Evolutionary conservation across 2,329 filamentous ascomycete species (phyloP), one percentile per base, ranked within the genome.

Genomic region (Aspergillus fijiensis): DNA sequence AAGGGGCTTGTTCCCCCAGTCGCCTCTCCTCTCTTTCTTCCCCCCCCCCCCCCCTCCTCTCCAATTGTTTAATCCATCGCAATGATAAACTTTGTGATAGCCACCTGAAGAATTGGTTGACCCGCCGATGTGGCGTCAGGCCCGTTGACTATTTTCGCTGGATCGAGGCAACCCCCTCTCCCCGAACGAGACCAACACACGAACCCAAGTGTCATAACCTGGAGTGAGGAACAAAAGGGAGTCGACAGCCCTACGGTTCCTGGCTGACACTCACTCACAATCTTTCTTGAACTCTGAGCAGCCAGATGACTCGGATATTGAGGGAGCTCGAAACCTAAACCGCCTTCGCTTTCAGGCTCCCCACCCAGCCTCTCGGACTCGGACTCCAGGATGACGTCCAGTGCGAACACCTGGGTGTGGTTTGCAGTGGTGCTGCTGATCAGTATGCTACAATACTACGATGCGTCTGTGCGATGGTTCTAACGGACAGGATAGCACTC

Each of bases 391-490:
- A 60, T 60, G 52, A 19, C 14, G 5, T 56, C 52, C 14, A 60
- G 50, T 53, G 49, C 42, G 5, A 60, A 63, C 27, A 60, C 54
- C 12, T 64, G 62, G 62, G 49, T 60, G 39, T 64, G 62, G 62
- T 47, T 64, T 5, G 58, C 49, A n/a, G 58, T 64, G 11, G 60
- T 64, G 39, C 23, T 62, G 25, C 47, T 62, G 4, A 58, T 64
- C 50, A 47, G 62, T 64, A 60, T 7, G 58, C 31, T 4, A 4
- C 5, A n/a, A 10, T 12, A 16, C 6, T 25, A 4, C 9, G 35
- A 31, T 14, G 1, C 27, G 19, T 21, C 42, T 25, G n/a, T 33
- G 29, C 25, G 14, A 39, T 19, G 5, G 31, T 25, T n/a, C 16
- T 45, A 16, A 45, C 16, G 3, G 50, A 47, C n/a, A 29, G n/a